phyloP scores from a whole-genome alignment of 768 basidiomycete genomes.

The Lactarius sp. region DNA sequence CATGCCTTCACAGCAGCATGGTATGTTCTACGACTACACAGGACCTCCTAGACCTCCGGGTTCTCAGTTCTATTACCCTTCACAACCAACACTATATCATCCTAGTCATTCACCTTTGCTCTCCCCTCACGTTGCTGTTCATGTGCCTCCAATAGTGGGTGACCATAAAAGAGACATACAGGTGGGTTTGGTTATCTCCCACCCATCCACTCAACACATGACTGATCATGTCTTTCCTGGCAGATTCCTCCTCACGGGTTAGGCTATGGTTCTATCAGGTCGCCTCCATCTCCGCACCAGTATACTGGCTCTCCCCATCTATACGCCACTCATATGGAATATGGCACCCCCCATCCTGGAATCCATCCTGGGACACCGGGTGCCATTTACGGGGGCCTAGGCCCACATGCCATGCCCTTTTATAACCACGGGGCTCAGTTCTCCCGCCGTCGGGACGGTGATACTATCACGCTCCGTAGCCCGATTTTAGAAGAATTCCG shows the following conservation, averaged over 20 bases:
- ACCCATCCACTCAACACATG: constrained; percentile 31
- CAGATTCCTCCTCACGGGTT: constrained; percentile 38
- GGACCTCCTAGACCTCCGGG: constrained; percentile 41
- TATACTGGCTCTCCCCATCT: constrained; percentile 24
- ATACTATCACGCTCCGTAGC: constrained; percentile 49
- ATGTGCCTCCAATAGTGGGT: constrained; percentile 37
- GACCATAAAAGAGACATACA: constrained; percentile 58
- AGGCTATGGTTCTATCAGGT: constrained; percentile 40
- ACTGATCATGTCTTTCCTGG: constrained; percentile 43
- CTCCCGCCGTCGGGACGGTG: constrained; percentile 42
- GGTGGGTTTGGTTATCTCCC: constrained; percentile 34
- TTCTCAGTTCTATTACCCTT: constrained; percentile 58
- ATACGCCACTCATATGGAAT: constrained; percentile 46
- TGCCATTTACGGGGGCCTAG: constrained; percentile 39
- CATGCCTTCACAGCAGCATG: constrained; percentile 40
- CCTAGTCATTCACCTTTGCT: constrained; percentile 51
- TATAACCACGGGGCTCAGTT: constrained; percentile 38
- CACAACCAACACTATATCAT: constrained; percentile 58
- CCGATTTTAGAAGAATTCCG: constrained; percentile 82
- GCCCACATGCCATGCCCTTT: constrained; percentile 23
- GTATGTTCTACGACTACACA: constrained; percentile 56
- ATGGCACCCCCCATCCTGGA: constrained; percentile 43
- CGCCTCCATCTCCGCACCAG: constrained; percentile 43
- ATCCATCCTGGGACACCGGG: constrained; percentile 29
- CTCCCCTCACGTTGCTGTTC: constrained; percentile 42